phyloP scores from a whole-genome alignment of 169 alveolate species.

The Plasmodium vivax region DNA sequence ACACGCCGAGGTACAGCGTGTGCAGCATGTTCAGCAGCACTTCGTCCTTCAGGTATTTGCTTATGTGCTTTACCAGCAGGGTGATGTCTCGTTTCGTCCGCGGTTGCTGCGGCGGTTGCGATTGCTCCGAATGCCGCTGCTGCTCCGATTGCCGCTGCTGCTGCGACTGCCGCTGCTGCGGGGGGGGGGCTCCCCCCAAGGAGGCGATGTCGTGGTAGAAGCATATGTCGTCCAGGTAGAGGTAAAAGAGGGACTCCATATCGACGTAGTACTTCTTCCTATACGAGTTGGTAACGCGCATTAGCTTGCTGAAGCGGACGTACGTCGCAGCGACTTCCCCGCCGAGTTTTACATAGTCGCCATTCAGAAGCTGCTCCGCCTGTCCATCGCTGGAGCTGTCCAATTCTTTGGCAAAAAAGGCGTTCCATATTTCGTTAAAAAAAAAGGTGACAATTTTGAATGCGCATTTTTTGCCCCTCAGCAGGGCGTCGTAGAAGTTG shows the following conservation, averaged over 20 bases:
- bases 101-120: neutral
- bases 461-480: conserved; percentile 15
- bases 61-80: conserved; percentile 31
- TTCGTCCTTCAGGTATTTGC: conserved; percentile 46
- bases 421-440: conserved; percentile 67
- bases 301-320: neutral
- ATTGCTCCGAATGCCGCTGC: neutral
- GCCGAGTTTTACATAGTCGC: neutral
- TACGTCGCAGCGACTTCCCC: conserved; percentile 18
- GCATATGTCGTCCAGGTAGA: conserved; percentile 54
- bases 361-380: neutral
- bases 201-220: conserved; percentile 43
- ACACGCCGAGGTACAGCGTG: conserved; percentile 16
- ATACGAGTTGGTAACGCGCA: conserved; percentile 15
- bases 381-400: neutral
- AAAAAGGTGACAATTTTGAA: conserved; percentile 15
- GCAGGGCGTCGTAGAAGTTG: conserved; percentile 11
- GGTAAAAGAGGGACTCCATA: conserved; percentile 48
- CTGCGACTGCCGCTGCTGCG: neutral
- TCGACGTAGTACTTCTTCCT: conserved; percentile 44
- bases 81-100: conserved; percentile 24
- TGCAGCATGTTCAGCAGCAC: conserved; percentile 14
- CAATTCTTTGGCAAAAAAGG: conserved; percentile 21
- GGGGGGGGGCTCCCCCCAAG: neutral
- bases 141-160: neutral